Base-by-base conservation (phyloP, 1,139 yeast genomes). In the Entelexis paramagnoliae region DNA sequence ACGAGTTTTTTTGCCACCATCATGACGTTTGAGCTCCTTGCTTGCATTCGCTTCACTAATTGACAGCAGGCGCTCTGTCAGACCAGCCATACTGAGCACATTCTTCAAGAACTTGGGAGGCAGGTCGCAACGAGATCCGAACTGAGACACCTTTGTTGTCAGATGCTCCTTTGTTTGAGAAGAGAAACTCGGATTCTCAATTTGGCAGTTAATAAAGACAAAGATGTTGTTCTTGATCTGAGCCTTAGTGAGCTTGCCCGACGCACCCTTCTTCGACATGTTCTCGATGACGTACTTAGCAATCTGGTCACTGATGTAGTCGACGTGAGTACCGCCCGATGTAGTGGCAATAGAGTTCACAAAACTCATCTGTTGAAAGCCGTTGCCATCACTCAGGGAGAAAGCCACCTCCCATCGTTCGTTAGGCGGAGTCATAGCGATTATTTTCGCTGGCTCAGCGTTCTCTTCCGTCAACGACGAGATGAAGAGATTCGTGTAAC, bases 301-400 rank as follows among this genome's bases (percentile, higher is more conserved):
- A 52, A 93, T 77, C 68, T 89, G 88, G 66, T 91, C 96, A 4
- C 93, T 74, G 43, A 89, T 77, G 64, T 83, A 81, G 61, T 83
- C 87, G 39, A 89, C 94, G 66, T 93, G 99, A 0, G 98, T 85
- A 60, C 99, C 99, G 55, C 98, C 99, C 1, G 89, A 73, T 0
- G 98, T 91, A 0, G 99, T 93, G 0, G 98, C 98, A 64, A 93
- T 93, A 4, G 96, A 88, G 65, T 93, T 93, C 24, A 91, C 98
- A 70, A 93, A 93, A 48, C 97, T 88, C 41, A 93, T 94, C 66
- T 93, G 98, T 60, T 87, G 86, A 68, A 93, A 93, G 20, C 54
- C 58, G 3, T 76, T 71, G 4, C 93, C 93, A 63, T 89, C 96
- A 48, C 96, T 85, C 1, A 88, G 85, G 1, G 96, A 91, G 71